These are phyloP conservation scores for Mycena latifolia DNA, from an alignment of 768 basidiomycete genomes.

Conservation along the genomic window DNA sequence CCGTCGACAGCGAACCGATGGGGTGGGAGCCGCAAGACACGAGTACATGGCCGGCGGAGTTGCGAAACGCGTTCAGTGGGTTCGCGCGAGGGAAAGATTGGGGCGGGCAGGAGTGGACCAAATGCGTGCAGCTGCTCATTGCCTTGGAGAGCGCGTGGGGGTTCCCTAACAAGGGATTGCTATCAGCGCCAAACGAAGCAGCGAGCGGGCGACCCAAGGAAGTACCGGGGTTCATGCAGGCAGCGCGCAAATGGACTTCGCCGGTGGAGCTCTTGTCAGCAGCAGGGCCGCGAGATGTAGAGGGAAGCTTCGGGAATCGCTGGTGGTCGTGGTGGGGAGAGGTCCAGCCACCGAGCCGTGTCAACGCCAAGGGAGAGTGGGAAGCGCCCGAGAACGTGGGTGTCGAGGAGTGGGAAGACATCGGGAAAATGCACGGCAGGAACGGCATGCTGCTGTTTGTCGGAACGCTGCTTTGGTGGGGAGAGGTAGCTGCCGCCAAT, in stretches of 20 bases:
- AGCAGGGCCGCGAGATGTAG: not conserved
- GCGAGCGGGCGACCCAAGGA: not conserved
- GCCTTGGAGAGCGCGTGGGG: not conserved
- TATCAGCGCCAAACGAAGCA: not conserved
- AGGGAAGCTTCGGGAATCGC: not conserved
- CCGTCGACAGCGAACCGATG: too few relatives aligned
- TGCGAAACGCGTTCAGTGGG: not conserved
- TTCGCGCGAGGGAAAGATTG: slow-evolving; percentile 1
- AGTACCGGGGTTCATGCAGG: not conserved
- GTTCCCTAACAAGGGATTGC: not conserved
- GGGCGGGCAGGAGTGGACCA: slow-evolving; percentile 9
- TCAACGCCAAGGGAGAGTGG: not conserved
- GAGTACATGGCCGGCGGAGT: not conserved
- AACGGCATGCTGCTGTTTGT: slow-evolving; percentile 17
- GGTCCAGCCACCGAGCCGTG: not conserved
- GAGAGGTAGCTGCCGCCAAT: not conserved
- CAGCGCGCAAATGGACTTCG: not conserved
- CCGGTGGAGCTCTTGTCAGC: not conserved
- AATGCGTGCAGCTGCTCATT: not conserved
- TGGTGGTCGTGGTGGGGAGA: slow-evolving; percentile 18
- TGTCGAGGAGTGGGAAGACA: not conserved
- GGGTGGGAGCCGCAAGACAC: not conserved
- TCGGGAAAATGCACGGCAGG: not conserved
- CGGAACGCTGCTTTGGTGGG: slow-evolving; percentile 17
- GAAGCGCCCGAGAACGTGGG: not conserved